Evolutionary conservation across 768 basidiomycete genomes (phyloP), one percentile per base, ranked within the genome.

Genomic region (Mycena rebaudengoi): DNA sequence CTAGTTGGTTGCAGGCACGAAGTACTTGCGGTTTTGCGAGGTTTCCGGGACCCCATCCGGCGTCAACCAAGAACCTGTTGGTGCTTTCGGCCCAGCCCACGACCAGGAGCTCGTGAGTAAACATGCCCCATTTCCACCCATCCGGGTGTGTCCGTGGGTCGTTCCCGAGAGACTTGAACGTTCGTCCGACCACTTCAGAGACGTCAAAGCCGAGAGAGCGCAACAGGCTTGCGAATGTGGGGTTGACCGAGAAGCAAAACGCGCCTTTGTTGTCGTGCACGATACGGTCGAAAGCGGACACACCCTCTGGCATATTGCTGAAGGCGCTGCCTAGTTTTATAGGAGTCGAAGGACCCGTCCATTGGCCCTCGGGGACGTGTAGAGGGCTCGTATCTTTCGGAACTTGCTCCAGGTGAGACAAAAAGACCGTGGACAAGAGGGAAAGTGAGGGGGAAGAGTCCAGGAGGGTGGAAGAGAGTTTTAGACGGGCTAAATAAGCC

Each of bases 281-380:
- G 8, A 67, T 67, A 14, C 66, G 58, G 44, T 60, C 53, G 16
- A 60, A 50, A 10, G 66, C 21, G 32, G 62, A 40, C n/a, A 33
- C 41, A 5, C 66, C 66, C 25, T 60, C n/a, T 14, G 66, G 66
- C 66, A 67, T 67, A 49, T 67, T 64, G 41, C 58, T 60, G 29
- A 67, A 60, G 18, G 66, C 56, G 7, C 52, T 60, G 25, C 66
- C 43, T 10, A 67, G 33, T 25, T 60, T 54, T 16, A 67, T 64
- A 10, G 58, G 46, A 3, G 62, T 56, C 23, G 66, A 64, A 13
- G 66, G 52, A 7, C 62, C 66, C 7, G 23, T 28, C 66, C 66
- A 67, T 33, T 67, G 66, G 11, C n/a, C 58, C 44, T 67, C 66
- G 7, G 66, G 66, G 13, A 67, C 66, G 43, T 67, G 66, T 10